Evolutionary conservation across 73 alveolate species (phyloP).

Genomic region (Tetrahymena malaccensis): DNA sequence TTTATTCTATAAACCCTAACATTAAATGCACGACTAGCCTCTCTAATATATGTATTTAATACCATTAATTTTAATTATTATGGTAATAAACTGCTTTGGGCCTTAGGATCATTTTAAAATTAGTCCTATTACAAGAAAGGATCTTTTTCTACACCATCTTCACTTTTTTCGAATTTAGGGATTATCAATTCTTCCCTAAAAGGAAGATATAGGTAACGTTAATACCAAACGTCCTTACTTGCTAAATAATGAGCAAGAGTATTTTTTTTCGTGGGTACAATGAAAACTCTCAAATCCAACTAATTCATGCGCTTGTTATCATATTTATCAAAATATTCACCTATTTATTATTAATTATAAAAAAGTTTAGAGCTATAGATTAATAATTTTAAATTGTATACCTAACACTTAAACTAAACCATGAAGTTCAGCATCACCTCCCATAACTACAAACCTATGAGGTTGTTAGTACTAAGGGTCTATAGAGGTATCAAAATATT

Average conservation of each 20-base stretch:
- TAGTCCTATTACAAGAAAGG: background rate
- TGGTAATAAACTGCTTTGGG: background rate
- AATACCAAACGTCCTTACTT: conserved; percentile 37
- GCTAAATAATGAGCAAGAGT: conserved; percentile 26
- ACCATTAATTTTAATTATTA: conserved; percentile 21
- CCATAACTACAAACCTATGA: conserved; percentile 29
- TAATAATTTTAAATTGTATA: background rate
- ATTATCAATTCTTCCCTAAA: conserved; percentile 30
- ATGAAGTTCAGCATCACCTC: conserved; percentile 21
- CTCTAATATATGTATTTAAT: conserved; percentile 33
- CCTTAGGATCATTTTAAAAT: background rate
- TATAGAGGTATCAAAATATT: background rate
- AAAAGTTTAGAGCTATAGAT: background rate
- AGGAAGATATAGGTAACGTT: conserved; percentile 32
- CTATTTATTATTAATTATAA: background rate
- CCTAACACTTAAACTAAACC: background rate
- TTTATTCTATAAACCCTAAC: conserved; percentile 27
- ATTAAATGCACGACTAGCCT: conserved; percentile 35
- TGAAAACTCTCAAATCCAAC: conserved; percentile 25
- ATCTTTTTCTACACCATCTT: conserved; percentile 13
- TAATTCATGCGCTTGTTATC: background rate
- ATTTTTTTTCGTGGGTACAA: conserved; percentile 21
- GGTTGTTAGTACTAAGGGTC: conserved; percentile 22
- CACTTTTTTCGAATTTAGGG: conserved; percentile 23
- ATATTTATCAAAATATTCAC: conserved; percentile 1